Evolutionary conservation across 345 rosid genomes (phyloP).

Genomic region (Lepidium africanum): DNA sequence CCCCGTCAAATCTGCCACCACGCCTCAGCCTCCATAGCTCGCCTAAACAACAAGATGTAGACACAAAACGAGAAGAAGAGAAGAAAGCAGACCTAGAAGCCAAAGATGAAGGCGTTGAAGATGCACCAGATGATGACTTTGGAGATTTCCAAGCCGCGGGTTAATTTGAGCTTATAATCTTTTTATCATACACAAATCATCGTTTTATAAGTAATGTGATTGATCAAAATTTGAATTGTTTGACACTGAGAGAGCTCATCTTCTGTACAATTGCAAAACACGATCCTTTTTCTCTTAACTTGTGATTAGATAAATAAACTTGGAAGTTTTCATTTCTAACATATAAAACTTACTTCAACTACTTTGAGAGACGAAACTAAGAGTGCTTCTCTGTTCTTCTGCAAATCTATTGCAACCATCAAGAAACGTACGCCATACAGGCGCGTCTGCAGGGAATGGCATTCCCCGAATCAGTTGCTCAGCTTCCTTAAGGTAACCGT

Average conservation of each 20-base stretch:
- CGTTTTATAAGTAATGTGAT: constrained; percentile 18
- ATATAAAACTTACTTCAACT: neutral
- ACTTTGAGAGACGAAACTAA: neutral
- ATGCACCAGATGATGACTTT: constrained; percentile 71
- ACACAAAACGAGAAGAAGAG: constrained; percentile 27
- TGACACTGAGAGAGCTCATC: constrained; percentile 6
- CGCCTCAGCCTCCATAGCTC: constrained; percentile 29
- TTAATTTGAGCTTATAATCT: constrained; percentile 1
- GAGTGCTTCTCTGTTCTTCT: constrained; percentile 12
- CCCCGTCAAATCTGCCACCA: constrained; percentile 34
- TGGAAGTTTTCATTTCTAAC: neutral
- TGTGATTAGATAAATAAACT: neutral
- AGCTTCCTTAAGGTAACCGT: constrained; percentile 59
- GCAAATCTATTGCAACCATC: constrained; percentile 53
- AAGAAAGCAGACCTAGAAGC: constrained; percentile 16
- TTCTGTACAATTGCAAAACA: constrained; percentile 9
- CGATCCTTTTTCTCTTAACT: constrained; percentile 11
- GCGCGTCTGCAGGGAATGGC: constrained; percentile 66
- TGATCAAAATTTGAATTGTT: constrained; percentile 16
- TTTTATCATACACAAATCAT: constrained; percentile 13
- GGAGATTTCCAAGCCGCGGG: constrained; percentile 98
- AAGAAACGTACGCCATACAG: constrained; percentile 69
- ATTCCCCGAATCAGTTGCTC: constrained; percentile 51
- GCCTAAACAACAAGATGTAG: constrained; percentile 17
- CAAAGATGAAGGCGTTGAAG: constrained; percentile 34